Conservation (phyloP, 2,329 filamentous ascomycete genomes). For the Hyphodiscus sp. region DNA sequence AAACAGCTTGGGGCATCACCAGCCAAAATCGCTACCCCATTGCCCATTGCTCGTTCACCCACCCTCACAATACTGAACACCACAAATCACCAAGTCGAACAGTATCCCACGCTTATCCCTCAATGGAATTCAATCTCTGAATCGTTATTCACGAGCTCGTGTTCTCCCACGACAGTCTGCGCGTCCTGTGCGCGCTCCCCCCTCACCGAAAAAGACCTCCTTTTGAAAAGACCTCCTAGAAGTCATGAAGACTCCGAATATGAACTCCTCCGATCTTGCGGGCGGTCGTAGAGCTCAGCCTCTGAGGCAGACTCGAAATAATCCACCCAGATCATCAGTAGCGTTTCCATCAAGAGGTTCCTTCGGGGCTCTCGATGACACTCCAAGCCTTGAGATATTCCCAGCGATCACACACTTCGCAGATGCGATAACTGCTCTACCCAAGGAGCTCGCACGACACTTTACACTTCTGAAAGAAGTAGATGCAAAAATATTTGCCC, state of each 20-base stretch:
- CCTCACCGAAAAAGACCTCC: conserved; percentile 15
- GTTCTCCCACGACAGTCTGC: conserved; percentile 4
- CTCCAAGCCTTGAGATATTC: conserved; percentile 48
- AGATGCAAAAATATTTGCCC: conserved; percentile 88
- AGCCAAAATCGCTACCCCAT: too few species aligned
- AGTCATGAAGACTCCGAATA: conserved; percentile 30
- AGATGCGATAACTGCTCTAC: conserved; percentile 84
- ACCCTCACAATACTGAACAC: neutral
- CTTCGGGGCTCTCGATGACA: conserved; percentile 34
- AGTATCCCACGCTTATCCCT: conserved; percentile 1
- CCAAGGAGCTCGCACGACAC: conserved; percentile 90
- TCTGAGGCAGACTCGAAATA: conserved; percentile 58
- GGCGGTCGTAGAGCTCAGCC: conserved; percentile 57
- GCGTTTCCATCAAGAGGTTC: conserved; percentile 37
- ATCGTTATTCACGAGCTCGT: conserved; percentile 7
- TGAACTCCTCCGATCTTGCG: conserved; percentile 21
- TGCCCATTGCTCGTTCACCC: neutral
- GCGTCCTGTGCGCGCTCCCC: conserved; percentile 17
- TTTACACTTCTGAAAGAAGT: conserved; percentile 96
- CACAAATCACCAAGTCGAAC: neutral
- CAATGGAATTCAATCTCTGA: conserved; percentile 19
- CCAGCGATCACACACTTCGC: conserved; percentile 71
- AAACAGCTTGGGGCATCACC: too few species aligned
- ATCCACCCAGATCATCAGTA: conserved; percentile 51
- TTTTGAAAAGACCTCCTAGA: conserved; percentile 4